phyloP scores from a whole-genome alignment of 2,329 filamentous ascomycete genomes.

The Venturia pyrina region DNA sequence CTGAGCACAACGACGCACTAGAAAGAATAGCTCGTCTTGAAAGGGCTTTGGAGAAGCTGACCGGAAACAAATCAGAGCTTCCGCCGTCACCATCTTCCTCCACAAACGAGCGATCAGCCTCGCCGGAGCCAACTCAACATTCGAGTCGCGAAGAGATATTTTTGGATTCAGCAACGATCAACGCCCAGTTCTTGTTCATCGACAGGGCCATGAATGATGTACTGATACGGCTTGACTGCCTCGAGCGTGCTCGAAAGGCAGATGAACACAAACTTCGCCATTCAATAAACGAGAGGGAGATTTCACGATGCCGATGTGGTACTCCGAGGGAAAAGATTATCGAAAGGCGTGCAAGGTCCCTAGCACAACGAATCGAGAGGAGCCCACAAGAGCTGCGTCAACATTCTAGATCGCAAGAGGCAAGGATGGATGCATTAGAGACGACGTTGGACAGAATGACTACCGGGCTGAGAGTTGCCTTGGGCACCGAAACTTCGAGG shows the following conservation, averaged over 20 bases:
- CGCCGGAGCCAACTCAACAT: neutral
- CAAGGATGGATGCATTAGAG: neutral
- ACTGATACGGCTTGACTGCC: neutral
- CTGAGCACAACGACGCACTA: neutral
- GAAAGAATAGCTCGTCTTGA: slow-evolving; percentile 1
- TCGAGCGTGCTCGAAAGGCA: neutral
- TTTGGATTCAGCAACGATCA: slow-evolving; percentile 1
- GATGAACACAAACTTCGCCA: neutral
- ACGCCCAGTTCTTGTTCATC: neutral
- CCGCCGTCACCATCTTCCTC: neutral
- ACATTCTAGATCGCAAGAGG: neutral
- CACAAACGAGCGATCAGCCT: neutral
- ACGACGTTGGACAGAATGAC: neutral
- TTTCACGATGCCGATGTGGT: neutral
- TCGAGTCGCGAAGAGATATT: neutral
- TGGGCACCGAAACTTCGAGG: neutral
- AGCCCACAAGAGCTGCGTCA: neutral
- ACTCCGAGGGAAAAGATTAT: slow-evolving; percentile 1
- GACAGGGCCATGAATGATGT: neutral
- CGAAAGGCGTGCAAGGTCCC: neutral
- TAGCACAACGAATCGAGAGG: neutral
- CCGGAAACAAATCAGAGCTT: neutral
- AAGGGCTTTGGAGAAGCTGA: neutral
- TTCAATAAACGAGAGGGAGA: neutral
- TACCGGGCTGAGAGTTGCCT: neutral